Evolutionary conservation across 1,284 basidiomycete genomes (phyloP), one percentile per base, ranked within the genome.

Genomic region (Tylopilus orsonianus): DNA sequence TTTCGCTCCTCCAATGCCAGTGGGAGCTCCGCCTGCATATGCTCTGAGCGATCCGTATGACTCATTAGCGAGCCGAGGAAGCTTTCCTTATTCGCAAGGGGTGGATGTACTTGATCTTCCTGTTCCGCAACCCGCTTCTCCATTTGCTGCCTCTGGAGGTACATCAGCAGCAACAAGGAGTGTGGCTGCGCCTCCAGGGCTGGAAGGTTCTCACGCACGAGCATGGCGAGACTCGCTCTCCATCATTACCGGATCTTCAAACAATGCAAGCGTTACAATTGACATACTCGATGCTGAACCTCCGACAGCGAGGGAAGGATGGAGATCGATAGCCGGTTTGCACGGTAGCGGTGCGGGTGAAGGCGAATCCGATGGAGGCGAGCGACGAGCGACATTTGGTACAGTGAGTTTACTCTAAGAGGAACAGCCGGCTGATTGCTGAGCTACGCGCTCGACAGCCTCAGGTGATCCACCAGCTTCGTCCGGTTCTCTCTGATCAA

Each of bases 211-310:
- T 2, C 66, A 66, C 23, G 66, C 69, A 13, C 62, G 65, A 38
- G 64, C 66, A 5, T 80, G 77, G 77, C 67, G 71, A 20, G 69
- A 75, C 26, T 74, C 71, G 8, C 50, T 65, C 23, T 71, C 70
- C 13, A 60, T 59, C 14, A 69, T 66, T 22, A 70, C 65, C 13
- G 71, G 61, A 22, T 66, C 68, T 23, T 66, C 66, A 7, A 56
- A 55, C 29, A 53, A 44, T 14, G 59, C 68, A 18, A 71, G 66
- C 0, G 69, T 80, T 45, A 65, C 72, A 4, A 74, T 81, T 19
- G 82, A 86, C 57, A 59, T 84, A 6, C 66, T 85, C 10, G 85
- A 87, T 49, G 81, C 85, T 27, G 80, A 73, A 22, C 85, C 84
- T 6, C 84, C 84, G 2, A 58, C 58, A 46, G 78, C 84, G 24